Conservation (phyloP, 2,329 filamentous ascomycete genomes). For the Sarocladium brachiariae region DNA sequence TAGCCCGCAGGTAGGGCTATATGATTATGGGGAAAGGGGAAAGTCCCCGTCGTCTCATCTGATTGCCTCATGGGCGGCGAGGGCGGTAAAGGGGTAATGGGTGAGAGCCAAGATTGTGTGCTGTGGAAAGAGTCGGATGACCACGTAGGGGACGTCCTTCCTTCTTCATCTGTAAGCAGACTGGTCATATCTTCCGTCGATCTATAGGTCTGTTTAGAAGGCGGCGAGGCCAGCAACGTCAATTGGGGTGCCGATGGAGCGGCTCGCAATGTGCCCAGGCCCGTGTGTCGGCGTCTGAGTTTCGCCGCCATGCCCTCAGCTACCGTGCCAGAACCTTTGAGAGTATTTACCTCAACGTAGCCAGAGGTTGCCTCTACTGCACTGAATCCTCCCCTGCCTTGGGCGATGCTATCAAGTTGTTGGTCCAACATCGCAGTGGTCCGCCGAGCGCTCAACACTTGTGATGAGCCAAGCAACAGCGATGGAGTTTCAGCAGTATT, state of each 20-base stretch:
- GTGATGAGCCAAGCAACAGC: too few species aligned
- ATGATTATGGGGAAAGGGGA: constrained; percentile 34
- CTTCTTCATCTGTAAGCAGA: constrained; percentile 12
- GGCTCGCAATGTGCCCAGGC: background rate
- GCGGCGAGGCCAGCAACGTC: background rate
- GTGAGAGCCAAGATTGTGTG: constrained; percentile 40
- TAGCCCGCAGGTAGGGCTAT: constrained; percentile 25
- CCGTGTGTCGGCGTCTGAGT: constrained; percentile 2
- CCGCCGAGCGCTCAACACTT: too few species aligned
- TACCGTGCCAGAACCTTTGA: background rate
- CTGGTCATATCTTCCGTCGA: constrained; percentile 12
- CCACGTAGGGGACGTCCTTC: constrained; percentile 34
- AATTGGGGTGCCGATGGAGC: constrained; percentile 4
- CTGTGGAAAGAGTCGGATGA: constrained; percentile 50
- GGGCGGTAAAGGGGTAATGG: constrained; percentile 33
- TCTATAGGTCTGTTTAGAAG: background rate
- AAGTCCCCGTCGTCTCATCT: constrained; percentile 26
- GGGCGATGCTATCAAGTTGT: too few species aligned
- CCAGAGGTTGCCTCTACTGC: too few species aligned
- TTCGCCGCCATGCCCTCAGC: background rate
- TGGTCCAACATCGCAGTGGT: too few species aligned
- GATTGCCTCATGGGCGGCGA: constrained; percentile 37
- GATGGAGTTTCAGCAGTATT: too few species aligned
- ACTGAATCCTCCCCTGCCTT: too few species aligned
- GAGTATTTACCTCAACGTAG: too few species aligned